Conservation (phyloP, 495 filamentous ascomycete genomes). For the Neurospora sp. region DNA sequence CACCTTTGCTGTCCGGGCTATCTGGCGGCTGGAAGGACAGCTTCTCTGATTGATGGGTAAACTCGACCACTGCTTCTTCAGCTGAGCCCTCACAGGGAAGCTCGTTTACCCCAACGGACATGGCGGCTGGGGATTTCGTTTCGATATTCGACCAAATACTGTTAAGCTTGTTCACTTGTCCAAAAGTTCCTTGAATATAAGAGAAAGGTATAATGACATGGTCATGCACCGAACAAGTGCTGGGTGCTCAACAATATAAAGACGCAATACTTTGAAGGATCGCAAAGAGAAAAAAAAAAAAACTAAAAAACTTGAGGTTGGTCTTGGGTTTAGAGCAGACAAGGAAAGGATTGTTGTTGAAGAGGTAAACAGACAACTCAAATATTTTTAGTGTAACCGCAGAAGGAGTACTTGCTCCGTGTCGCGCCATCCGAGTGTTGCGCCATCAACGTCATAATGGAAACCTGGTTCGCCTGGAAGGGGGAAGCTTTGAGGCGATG, state of each 20-base stretch:
- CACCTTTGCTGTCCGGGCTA: constrained; percentile 18
- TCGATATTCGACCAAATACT: background rate
- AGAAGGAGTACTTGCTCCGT: background rate
- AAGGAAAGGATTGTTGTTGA: background rate
- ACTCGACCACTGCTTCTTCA: constrained; percentile 23
- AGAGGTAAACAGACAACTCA: background rate
- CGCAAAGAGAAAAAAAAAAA: background rate
- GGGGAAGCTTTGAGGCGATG: background rate
- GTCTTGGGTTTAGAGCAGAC: background rate
- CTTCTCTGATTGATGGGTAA: constrained; percentile 50
- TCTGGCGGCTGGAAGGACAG: constrained; percentile 37
- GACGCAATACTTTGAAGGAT: background rate
- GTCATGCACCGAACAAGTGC: background rate
- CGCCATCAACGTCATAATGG: background rate
- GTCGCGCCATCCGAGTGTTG: background rate
- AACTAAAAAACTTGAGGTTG: background rate
- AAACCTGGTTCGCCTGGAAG: background rate
- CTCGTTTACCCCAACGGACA: background rate
- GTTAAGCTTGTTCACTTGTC: background rate
- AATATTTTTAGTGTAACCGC: background rate
- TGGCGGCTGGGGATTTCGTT: background rate
- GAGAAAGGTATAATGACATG: background rate
- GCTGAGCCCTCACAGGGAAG: background rate
- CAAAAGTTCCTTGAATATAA: background rate
- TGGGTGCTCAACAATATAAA: background rate